Conservation (phyloP, 2,329 filamentous ascomycete species). For the Pezicula rhizophila region DNA sequence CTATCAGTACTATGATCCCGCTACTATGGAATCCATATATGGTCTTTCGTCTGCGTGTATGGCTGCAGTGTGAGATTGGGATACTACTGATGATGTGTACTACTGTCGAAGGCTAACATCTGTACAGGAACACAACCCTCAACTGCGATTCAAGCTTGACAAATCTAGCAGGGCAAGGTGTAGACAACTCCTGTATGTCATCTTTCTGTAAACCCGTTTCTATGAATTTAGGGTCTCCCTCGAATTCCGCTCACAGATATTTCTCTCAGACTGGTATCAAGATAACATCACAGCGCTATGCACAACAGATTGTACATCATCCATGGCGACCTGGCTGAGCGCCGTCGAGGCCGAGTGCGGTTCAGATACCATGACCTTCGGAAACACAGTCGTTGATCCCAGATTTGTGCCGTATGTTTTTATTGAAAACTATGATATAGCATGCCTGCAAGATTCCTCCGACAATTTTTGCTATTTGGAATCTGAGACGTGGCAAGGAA, state of each 20-base stretch:
- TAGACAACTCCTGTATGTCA: no score
- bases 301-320: slow-evolving; percentile 24
- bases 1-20: no score
- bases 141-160: no score
- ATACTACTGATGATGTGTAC: no score
- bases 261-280: slow-evolving; percentile 2
- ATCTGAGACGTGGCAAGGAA: slow-evolving; percentile 14
- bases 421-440: slow-evolving; percentile 10
- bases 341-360: slow-evolving; percentile 6
- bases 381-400: not conserved
- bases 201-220: no score
- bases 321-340: slow-evolving; percentile 22
- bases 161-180: no score
- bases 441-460: slow-evolving; percentile 9
- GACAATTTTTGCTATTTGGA: slow-evolving; percentile 13
- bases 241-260: not conserved
- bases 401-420: not conserved
- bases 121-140: no score
- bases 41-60: not conserved
- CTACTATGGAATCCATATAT: not conserved
- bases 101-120: not conserved
- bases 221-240: not conserved
- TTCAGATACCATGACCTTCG: not conserved
- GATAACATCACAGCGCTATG: slow-evolving; percentile 6
- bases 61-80: not conserved